phyloP scores from a whole-genome alignment of 371 early-diverging fungal species.

The Thermomucor indicae-seudaticae region DNA sequence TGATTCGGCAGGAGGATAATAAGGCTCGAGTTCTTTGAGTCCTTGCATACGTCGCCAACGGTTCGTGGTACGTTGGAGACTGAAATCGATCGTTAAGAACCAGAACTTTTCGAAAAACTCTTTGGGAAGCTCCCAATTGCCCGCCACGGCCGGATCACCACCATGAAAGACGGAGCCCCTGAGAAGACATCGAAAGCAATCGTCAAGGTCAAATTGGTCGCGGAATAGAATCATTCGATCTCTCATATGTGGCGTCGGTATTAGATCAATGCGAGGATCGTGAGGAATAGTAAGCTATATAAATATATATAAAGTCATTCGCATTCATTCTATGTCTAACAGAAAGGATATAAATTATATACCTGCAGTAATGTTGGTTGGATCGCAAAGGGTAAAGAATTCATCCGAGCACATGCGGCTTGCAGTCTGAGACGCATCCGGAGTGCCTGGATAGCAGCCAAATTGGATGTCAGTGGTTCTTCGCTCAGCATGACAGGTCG shows the following conservation, averaged over 20 bases:
- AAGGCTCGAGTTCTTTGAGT: slow-evolving; percentile 14
- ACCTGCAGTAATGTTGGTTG: slow-evolving; percentile 31
- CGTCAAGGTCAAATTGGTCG: slow-evolving; percentile 40
- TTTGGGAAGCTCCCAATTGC: slow-evolving; percentile 42
- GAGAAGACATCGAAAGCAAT: slow-evolving; percentile 39
- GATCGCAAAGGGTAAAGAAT: slow-evolving; percentile 21
- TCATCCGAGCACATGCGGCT: slow-evolving; percentile 14
- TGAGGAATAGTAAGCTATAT: slow-evolving; percentile 38
- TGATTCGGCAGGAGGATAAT: background rate
- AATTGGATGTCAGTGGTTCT: slow-evolving; percentile 21
- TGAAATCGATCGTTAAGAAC: slow-evolving; percentile 28
- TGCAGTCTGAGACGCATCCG: slow-evolving; percentile 22
- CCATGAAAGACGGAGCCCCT: slow-evolving; percentile 39
- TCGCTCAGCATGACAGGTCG: slow-evolving; percentile 14
- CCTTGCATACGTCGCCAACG: slow-evolving; percentile 25
- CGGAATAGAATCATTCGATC: slow-evolving; percentile 52
- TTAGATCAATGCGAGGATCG: slow-evolving; percentile 47
- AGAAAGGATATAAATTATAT: background rate
- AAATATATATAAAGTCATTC: background rate
- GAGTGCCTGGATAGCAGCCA: slow-evolving; percentile 25
- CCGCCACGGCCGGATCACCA: slow-evolving; percentile 45
- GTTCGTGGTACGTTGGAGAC: slow-evolving; percentile 20
- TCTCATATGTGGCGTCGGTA: slow-evolving; percentile 45
- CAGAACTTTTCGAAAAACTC: slow-evolving; percentile 46
- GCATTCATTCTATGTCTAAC: background rate